Evolutionary conservation across 2,329 filamentous ascomycete genomes (phyloP), one percentile per base, ranked within the genome.

Genomic region (Hypoxylon sp.): DNA sequence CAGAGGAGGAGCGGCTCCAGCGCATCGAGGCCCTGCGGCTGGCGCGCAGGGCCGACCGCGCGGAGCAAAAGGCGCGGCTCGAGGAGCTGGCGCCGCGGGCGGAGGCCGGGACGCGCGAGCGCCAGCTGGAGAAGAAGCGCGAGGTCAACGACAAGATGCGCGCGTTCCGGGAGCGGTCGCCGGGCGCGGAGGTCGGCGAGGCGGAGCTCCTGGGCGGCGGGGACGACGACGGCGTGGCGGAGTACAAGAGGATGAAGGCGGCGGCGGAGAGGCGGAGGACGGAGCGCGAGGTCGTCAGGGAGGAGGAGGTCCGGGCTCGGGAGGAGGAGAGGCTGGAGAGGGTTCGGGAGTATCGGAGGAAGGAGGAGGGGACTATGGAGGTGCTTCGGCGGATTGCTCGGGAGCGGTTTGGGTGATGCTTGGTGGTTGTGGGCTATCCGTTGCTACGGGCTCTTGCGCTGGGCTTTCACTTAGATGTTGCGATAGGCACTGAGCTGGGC

Each of bases 51-150:
- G 78, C 81, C 12, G 91, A 96, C 69, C 87, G 90, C 2, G 82
- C 83, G 45, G 73, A 83, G 3, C 91, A 95, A 72, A 91, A 90
- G 68, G 90, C 91, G 57, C 85, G 86, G 0, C 83, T 96, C 0
- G 93, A 97, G 12, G 94, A 97, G 69, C 80, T 97, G 0, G 87
- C 85, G 0, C 94, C 95, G 0, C 91, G 93, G 9, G 93, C 95
- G 0, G 93, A 96, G 64, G 82, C 93, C 0, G 93, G 94, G 0
- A 92, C 91, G 0, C 89, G 89, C 46, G 95, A 97, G 80, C 89
- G 95, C 9, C 87, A 89, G 73, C 84, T 98, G 0, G 95, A 99
- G 81, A 97, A 97, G 85, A 90, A 89, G 69, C 86, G 85, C 32
- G 91, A 91, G 67, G 82, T 86, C 4, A 91, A 91, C 28, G 89